Evolutionary conservation across 345 rosid species (phyloP).

Genomic region (Syzygium aromaticum): DNA sequence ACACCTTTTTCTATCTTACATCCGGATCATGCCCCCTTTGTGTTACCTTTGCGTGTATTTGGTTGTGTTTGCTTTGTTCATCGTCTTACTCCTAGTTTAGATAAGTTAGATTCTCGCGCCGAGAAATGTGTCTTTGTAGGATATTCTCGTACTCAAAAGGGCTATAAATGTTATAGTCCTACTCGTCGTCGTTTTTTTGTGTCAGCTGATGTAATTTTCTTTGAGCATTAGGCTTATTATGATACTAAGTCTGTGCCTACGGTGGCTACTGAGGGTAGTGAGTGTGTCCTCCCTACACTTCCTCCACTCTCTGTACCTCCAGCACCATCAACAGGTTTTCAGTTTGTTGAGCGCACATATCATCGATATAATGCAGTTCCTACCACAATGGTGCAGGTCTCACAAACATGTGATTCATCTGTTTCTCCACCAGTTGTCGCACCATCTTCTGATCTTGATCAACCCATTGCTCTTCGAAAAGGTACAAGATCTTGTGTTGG

Average conservation of each 20-base stretch:
- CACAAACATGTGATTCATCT: no score
- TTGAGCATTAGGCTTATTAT: not conserved
- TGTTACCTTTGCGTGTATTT: not conserved
- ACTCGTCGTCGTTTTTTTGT: not conserved
- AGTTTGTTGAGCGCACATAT: no score
- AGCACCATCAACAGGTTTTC: no score
- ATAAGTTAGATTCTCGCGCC: not conserved
- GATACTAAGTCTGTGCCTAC: accelerated
- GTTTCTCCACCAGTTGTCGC: no score
- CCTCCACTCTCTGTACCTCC: no score
- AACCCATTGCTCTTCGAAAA: no score
- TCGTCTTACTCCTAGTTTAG: not conserved
- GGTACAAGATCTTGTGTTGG: no score
- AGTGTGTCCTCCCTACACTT: no score
- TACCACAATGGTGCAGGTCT: no score
- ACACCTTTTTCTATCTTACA: not conserved
- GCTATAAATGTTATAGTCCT: not conserved
- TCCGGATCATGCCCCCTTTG: not conserved
- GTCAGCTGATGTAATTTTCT: not conserved
- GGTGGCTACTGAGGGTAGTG: no score
- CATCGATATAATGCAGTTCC: no score
- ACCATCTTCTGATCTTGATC: no score
- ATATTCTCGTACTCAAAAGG: not conserved
- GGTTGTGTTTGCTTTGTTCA: not conserved
- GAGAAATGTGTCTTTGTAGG: not conserved